A percentile compares a stretch with the other conserved stretches of the same genome.
phyloP scores from a whole-genome alignment of 176 grass and related monocot genomes.

The Cymbopogon citratus region DNA sequence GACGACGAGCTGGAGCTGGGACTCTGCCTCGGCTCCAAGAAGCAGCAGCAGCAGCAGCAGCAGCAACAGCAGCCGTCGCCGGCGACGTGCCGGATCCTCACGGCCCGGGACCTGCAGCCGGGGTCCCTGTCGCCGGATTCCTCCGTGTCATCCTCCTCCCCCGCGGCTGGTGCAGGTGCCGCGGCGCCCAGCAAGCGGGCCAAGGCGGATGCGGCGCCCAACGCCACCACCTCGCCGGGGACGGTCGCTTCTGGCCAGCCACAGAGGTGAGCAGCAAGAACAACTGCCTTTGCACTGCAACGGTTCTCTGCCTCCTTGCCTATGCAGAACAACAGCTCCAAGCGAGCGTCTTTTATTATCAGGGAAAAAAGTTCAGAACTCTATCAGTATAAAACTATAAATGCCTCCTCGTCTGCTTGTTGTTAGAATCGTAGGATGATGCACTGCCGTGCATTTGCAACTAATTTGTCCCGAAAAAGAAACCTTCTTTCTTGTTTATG shows the following conservation, averaged over 20 bases:
- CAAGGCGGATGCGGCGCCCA: conserved; percentile 1
- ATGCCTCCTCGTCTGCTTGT: background rate
- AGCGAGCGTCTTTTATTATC: background rate
- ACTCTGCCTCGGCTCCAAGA: conserved; percentile 59
- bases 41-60: conserved; percentile 33
- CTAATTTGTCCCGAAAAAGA: background rate
- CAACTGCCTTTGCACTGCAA: background rate
- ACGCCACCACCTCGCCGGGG: conserved; percentile 42
- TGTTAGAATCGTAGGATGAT: conserved; percentile 2
- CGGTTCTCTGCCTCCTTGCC: background rate
- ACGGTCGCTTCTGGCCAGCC: conserved; percentile 46
- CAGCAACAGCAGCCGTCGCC: conserved; percentile 5
- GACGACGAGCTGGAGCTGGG: conserved; percentile 54
- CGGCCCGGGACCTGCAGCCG: conserved; percentile 52
- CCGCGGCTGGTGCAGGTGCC: conserved; percentile 1
- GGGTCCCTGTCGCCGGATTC: conserved; percentile 41
- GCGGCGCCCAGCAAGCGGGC: conserved; percentile 24
- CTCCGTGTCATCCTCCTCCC: conserved; percentile 51
- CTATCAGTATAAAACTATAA: background rate
- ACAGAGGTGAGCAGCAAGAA: conserved; percentile 36
- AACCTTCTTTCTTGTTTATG: background rate
- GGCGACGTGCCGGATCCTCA: conserved; percentile 62
- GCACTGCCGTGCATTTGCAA: background rate
- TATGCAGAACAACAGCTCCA: background rate
- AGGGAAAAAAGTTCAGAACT: background rate